Base-by-base conservation (phyloP, 345 rosid genomes). In the Garcia nutans region DNA sequence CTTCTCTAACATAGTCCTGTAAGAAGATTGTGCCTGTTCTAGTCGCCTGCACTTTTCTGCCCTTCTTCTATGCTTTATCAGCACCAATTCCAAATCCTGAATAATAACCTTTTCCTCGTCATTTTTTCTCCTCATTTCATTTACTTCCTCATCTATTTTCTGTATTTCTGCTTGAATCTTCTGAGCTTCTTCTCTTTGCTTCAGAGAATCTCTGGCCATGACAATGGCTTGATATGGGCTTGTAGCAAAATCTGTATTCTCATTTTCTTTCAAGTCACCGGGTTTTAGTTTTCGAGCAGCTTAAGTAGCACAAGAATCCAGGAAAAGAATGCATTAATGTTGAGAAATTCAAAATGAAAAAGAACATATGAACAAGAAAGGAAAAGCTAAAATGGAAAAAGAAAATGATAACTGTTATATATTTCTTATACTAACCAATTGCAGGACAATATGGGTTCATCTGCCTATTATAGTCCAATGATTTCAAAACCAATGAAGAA, bases 1-100 rank as follows among this genome's bases (percentile, higher is more conserved):
- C 88, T 92, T 96, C 90, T 93, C 97, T 0, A 92, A 87, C 87
- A 87, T 89, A 28, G 81, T 87, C 74, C 95, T 84, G 33, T 96
- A 91, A 0, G 99, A 92, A 79, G 97, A 88, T 73, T 96, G 99
- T 68, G 98, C 89, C 86, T 96, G 98, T n/a, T 97, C 93, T 71
- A 92, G 85, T 73, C 91, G 75, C 83, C 98, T 87, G 89, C 98
- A 93, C 86, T 93, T 96, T 76, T 96, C 99, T 50, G 93, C 93
- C 76, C 97, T 86, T 80, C 97, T 93, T 79, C 93, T 85, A 10
- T 91, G 83, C 80, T 93, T 96, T 69, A 88, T 83, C 70, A 96
- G 89, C 74, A 83, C 81, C 41, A 81, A 75, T 85, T 93, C 98
- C 75, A 93, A 77, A 83, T 92, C 97, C 79, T 93, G 97, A 80